phyloP scores from a whole-genome alignment of 345 rosid species.

The Salix exigua region DNA sequence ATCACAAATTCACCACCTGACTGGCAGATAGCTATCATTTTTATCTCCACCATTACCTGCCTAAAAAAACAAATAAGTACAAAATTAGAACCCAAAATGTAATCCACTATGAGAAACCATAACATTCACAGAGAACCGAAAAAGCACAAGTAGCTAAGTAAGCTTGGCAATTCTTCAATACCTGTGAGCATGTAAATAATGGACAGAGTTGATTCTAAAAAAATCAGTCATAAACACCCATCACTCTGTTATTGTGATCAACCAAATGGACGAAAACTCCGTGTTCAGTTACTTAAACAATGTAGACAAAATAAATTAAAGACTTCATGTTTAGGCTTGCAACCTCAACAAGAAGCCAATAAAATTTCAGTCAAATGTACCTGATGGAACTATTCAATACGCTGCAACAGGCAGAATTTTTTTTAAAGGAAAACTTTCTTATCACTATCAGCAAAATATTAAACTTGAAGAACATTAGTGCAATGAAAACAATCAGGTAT shows the following conservation, averaged over 20 bases:
- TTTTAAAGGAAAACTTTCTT: not conserved
- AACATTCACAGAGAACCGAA: not conserved
- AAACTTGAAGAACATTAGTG: not conserved
- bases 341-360: not conserved
- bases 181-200: not conserved
- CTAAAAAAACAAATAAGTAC: not conserved
- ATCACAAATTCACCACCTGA: conserved; percentile 56
- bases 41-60: conserved; percentile 58
- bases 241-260: not conserved
- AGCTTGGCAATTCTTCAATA: not conserved
- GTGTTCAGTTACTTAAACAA: not conserved
- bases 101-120: not conserved
- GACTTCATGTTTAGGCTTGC: not conserved
- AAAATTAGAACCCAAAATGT: not conserved
- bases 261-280: not conserved
- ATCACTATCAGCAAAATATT: not conserved
- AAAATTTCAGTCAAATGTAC: not conserved
- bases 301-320: not conserved
- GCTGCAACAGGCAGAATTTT: not conserved
- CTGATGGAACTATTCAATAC: not conserved
- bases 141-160: not conserved
- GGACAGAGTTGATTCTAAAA: not conserved
- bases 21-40: conserved; percentile 71
- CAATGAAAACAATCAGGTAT: not conserved
- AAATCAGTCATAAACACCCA: not conserved